Evolutionary conservation across 805 yeast species (phyloP), one percentile per base, ranked within the genome.

Genomic region (Wickerhamomyces silvicola): DNA sequence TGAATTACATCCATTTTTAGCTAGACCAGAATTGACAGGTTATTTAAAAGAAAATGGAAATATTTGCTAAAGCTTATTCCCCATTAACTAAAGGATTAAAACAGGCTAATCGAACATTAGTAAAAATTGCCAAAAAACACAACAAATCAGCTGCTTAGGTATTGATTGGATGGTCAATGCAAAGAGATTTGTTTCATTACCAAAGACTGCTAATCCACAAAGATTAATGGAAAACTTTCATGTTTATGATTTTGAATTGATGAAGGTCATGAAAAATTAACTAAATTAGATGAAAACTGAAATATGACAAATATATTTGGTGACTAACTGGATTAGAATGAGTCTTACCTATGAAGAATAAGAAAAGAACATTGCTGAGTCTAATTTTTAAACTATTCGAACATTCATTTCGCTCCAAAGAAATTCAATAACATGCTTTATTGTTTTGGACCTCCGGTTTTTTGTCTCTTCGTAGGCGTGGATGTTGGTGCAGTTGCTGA

Each of bases 1-100:
- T 48, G 95, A 84, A 54, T 68, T 84, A 32, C 82, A 85, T 39
- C 95, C 42, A 92, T 14, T 81, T 87, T 86, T 64, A 78, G 32
- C 24, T 18, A 30, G 33, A 18, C 33, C 31, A 20, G 35, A 34
- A 17, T 29, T 37, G 22, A 31, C 33, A 9, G 41, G 31, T 17
- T 81, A 62, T 54, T 75, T 82, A 52, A 61, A 64, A 18, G 50
- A 64, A 10, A 57, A 78, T 35, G 74, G 66, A 27, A 70, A 86
- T 24, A 59, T 64, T n/a, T 5, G 22, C 29, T 16, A 36, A 82
- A 52, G 88, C 94, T 1, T 86, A 71, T 57, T 78, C 92, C 7
- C 95, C 96, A 8, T 68, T 87, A 45, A 71, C 78, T 4, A 78
- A 72, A 39, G 84, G 88, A 10, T 48, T 52, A 26, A 70, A 75